Evolutionary conservation across 2,329 filamentous ascomycete genomes (phyloP), one percentile per base, ranked within the genome.

Genomic region (Pyrenochaeta sp.): DNA sequence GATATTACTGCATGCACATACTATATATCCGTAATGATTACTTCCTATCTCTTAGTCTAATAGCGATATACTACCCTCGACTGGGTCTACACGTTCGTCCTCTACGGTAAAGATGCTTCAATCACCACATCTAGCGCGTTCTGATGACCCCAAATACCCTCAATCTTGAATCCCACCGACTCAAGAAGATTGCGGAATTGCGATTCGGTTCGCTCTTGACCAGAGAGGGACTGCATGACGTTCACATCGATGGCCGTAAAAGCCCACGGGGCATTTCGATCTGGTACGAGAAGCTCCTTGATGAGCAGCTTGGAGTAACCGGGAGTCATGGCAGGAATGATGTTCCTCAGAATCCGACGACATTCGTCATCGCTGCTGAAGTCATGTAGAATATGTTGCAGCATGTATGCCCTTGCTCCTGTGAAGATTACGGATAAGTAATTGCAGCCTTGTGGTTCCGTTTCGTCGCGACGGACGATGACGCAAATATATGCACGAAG

Each of bases 291-390:
- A 15, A 56, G 51, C 25, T 59, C 57, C 27, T 59, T 56, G 39
- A 59, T 56, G 27, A 59, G 57, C 13, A 59, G 28, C 40, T 57
- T 60, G 19, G 53, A 56, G 39, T 60, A 60, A 10, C 50, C 58
- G 7, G 50, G 53, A 19, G 40, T 54, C 58, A 60, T 60, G 34
- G 58, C 58, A 59, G 53, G 54, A 30, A 56, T 34, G 37, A 56
- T 56, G 44, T 56, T 56, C 15, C 37, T 52, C 2, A 56, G 49
- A 24, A 56, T 56, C 9, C 49, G 54, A 13, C 54, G 54, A 30
- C 54, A 56, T 32, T 48, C 54, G 37, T 52, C 54, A 36, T 56
- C 54, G 30, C 44, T 52, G 24, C 43, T 52, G 49, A 44, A 56
- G 44, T 56, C 54, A 37, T 56, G 54, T 2, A 56, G 54, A 39